phyloP scores from a whole-genome alignment of 164 flowering plant species.

The Stephania yunnanensis region DNA sequence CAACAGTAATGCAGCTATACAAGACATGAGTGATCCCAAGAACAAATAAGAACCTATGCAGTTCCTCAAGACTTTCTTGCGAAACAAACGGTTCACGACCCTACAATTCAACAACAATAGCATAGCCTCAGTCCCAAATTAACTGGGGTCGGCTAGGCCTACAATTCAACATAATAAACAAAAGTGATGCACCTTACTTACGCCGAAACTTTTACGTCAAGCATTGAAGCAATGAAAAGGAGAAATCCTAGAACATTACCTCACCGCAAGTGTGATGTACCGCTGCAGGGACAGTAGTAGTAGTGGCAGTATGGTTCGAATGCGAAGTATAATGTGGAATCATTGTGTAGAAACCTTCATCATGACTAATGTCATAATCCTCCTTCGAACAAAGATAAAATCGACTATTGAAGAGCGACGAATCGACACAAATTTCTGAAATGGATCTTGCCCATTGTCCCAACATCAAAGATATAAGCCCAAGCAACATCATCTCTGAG shows the following conservation, averaged over 20 bases:
- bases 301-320: constrained; percentile 32
- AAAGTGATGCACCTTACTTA: background rate
- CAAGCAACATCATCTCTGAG: constrained; percentile 91
- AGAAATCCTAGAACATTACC: constrained; percentile 29
- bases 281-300: constrained; percentile 21
- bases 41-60: constrained; percentile 80
- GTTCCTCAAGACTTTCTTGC: constrained; percentile 85
- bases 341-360: constrained; percentile 15
- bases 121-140: too few species aligned
- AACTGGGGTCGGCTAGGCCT: too few species aligned
- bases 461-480: constrained; percentile 85
- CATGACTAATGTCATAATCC: constrained; percentile 27
- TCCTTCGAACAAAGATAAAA: constrained; percentile 64
- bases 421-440: constrained; percentile 77
- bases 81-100: constrained; percentile 93
- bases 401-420: constrained; percentile 68
- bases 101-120: constrained; percentile 38
- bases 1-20: constrained; percentile 71
- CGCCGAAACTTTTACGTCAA: background rate
- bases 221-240: background rate
- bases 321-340: constrained; percentile 19
- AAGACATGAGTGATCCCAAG: constrained; percentile 91
- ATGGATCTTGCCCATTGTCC: constrained; percentile 79
- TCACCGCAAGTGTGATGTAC: constrained; percentile 45
- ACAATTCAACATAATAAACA: constrained; percentile 10